Base-by-base conservation (phyloP, 805 yeast species). In the Wickerhamomyces canadensis region DNA sequence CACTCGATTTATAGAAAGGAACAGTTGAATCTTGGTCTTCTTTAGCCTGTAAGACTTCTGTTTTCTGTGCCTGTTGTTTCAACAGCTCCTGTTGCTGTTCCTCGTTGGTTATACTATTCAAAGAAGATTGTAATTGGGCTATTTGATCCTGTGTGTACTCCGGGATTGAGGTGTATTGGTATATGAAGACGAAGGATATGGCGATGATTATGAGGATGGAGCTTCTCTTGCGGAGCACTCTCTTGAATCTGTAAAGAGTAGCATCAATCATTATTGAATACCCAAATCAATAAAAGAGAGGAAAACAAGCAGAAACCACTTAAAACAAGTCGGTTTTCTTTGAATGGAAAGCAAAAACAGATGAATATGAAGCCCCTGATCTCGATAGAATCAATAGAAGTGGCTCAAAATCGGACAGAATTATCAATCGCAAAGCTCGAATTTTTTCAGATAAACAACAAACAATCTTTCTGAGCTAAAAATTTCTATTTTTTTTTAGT, bases 1-100 rank as follows among this genome's bases (percentile, higher is more conserved):
- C 47, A 1, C 37, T 35, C 0, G 57, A 45, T 32, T 51, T 43
- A 38, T 45, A 49, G 38, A 54, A 54, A 1, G 58, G 58, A 5
- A 54, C 40, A 2, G 58, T 52, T 4, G 41, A 33, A 15, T 48
- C 51, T 9, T 43, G 31, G 6, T 33, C 36, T 9, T 15, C 30
- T 25, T 31, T 27, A 22, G 4, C n/a, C 5, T 21, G 23, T 7
- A 21, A 7, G 10, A 21, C 10, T 10, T 21, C 23, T 21, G 10
- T 21, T 21, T 21, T 7, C 10, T 21, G 10, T 21, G 7, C 10
- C 23, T 21, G 7, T 21, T 21, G 23, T 7, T 7, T 21, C 23
- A 21, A 21, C 10, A 21, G n/a, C n/a, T n/a, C n/a, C n/a, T n/a
- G n/a, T n/a, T n/a, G n/a, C n/a, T n/a, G n/a, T n/a, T n/a, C 17